Evolutionary conservation across 305 asterid genomes (phyloP).

Genomic region (Lippia alba): DNA sequence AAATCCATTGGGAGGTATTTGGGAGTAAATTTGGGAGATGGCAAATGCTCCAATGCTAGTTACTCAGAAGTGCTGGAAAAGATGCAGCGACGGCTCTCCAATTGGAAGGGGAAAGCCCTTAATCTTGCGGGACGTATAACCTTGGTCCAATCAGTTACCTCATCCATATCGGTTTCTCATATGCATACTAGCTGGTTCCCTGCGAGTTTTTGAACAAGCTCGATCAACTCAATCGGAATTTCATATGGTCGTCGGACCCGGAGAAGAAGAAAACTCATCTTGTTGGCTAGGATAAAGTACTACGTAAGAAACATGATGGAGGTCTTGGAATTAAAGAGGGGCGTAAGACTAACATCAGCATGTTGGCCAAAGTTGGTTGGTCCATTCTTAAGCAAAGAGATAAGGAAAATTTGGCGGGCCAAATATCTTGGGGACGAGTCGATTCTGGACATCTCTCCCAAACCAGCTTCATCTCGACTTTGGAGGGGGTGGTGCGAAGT

Average conservation of each 20-base stretch:
- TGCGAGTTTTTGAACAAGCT: not conserved
- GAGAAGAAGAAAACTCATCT: not conserved
- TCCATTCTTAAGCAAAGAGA: no score
- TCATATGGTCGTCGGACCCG: not conserved
- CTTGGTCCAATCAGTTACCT: not conserved
- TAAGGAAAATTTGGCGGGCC: no score
- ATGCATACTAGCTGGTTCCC: not conserved
- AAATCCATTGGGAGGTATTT: not conserved
- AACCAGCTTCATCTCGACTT: no score
- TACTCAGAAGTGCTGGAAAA: not conserved
- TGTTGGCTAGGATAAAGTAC: not conserved
- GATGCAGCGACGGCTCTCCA: no score
- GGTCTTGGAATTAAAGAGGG: not conserved
- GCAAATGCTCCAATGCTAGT: no score
- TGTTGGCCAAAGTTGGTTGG: not conserved
- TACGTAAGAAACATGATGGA: not conserved
- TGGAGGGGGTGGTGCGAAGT: no score
- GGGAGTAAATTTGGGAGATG: not conserved
- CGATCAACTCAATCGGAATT: not conserved
- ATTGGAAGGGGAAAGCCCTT: not conserved
- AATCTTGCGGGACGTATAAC: not conserved
- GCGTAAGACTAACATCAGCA: not conserved
- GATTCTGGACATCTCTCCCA: no score
- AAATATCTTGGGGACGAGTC: no score
- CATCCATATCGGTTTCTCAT: not conserved